Evolutionary conservation across 2,329 filamentous ascomycete species (phyloP), one percentile per base, ranked within the genome.

Genomic region (Fusarium zealandicum): DNA sequence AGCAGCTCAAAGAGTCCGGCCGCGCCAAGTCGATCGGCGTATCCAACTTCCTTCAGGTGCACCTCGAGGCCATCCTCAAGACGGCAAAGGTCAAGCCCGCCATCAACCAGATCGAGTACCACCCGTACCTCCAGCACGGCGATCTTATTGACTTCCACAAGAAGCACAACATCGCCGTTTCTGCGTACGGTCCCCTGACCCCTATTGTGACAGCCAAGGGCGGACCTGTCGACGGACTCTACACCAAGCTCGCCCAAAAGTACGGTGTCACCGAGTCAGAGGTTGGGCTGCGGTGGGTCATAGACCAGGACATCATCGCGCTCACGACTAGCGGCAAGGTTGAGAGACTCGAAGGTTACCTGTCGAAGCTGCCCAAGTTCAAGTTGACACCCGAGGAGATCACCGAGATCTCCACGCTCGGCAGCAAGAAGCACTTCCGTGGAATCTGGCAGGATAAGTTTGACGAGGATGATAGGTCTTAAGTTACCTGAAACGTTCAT

Each of bases 31-130:
- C 87, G 50, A 92, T 95, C 63, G 90, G 90, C 44, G 86, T 95
- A 12, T 90, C 87, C 67, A 95, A 93, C 76, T 93, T 89, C 68
- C 67, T 83, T 27, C 75, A 80, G 63, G 68, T 75, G 36, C 76
- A 89, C 61, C 72, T 89, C 16, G 81, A 87, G 69, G 67, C 75
- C 3, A 69, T 87, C 35, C 75, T 88, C 2, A 70, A 80, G 69
- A 84, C 85, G 5, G 86, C 86, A 43, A 82, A 80, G 63, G 71
- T 89, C 55, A 70, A 77, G 3, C 90, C 90, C 1, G 86, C 83
- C 6, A 82, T 90, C 57, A 93, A 93, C 76, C 90, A 95, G 79
- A 89, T 93, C 68, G 90, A 93, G 76, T 87, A 84, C 68, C 89
- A 95, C 73, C 89, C 90, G 0, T 90, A 91, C 70, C 78, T 90